These are phyloP conservation scores for Termitomyces sp. DNA, from an alignment of 768 basidiomycete species.

Conservation along the genomic window DNA sequence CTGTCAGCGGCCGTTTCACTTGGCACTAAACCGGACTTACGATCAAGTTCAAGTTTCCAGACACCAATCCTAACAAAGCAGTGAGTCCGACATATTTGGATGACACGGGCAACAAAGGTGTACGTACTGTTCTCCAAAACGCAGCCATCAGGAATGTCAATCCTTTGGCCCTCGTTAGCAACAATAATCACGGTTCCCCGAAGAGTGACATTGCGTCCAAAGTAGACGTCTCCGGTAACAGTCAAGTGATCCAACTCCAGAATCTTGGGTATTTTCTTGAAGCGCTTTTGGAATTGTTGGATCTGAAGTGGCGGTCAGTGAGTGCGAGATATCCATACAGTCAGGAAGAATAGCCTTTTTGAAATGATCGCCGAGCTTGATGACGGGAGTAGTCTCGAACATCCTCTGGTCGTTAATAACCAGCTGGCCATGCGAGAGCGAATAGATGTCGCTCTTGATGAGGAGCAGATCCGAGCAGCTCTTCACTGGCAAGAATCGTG, in stretches of 20 bases:
- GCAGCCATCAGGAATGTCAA: slow-evolving; percentile 82
- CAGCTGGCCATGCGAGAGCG: slow-evolving; percentile 83
- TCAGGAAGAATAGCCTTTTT: slow-evolving; percentile 66
- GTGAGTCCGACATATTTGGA: neutral
- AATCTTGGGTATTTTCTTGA: slow-evolving; percentile 92
- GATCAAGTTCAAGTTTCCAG: slow-evolving; percentile 85
- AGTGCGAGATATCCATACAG: neutral
- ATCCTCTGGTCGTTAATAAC: slow-evolving; percentile 80
- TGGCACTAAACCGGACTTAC: slow-evolving; percentile 30
- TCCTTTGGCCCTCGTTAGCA: slow-evolving; percentile 79
- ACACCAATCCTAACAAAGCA: slow-evolving; percentile 54
- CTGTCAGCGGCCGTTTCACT: slow-evolving; percentile 3
- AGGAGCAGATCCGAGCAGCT: slow-evolving; percentile 85
- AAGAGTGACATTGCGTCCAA: slow-evolving; percentile 83
- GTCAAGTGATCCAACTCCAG: slow-evolving; percentile 93
- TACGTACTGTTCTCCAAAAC: slow-evolving; percentile 67
- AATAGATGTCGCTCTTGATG: slow-evolving; percentile 93
- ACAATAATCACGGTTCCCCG: slow-evolving; percentile 89
- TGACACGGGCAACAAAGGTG: neutral
- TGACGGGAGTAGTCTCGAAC: slow-evolving; percentile 89
- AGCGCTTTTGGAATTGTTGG: slow-evolving; percentile 88
- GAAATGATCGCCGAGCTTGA: slow-evolving; percentile 96
- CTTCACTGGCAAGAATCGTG: slow-evolving; percentile 91
- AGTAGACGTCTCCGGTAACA: slow-evolving; percentile 88
- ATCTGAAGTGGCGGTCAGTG: slow-evolving; percentile 41